These are phyloP conservation scores for Fusarium sp. DNA, from an alignment of 2,329 filamentous ascomycete species.

Conservation along the genomic window DNA sequence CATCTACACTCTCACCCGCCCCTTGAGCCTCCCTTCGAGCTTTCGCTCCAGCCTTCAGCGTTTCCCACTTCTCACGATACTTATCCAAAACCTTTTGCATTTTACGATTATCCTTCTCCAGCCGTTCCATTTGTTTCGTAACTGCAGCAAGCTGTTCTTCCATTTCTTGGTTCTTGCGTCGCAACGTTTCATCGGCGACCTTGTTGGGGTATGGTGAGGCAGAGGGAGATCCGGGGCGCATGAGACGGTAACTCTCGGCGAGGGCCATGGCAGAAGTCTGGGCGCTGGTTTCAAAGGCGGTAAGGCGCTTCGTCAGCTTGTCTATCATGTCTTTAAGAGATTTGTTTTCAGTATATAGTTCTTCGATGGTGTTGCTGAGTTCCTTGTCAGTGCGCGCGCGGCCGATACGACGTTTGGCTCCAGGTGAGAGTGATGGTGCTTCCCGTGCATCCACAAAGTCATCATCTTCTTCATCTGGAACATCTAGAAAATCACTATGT, in stretches of 20 bases:
- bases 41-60: conserved; percentile 72
- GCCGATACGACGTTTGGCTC: conserved; percentile 57
- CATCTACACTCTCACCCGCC: conserved; percentile 53
- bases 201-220: conserved; percentile 48
- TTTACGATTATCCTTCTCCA: conserved; percentile 73
- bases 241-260: conserved; percentile 82
- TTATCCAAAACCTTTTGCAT: conserved; percentile 68
- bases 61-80: conserved; percentile 72
- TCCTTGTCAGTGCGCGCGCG: conserved; percentile 60
- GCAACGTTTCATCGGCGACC: conserved; percentile 55
- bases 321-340: conserved; percentile 88
- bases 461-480: conserved; percentile 75
- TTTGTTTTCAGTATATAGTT: conserved; percentile 89
- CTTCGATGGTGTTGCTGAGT: conserved; percentile 80
- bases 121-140: conserved; percentile 71
- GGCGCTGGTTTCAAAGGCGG: conserved; percentile 91
- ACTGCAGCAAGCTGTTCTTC: conserved; percentile 74
- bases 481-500: conserved; percentile 63
- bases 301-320: conserved; percentile 86
- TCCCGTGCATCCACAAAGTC: conserved; percentile 92
- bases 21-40: conserved; percentile 63
- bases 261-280: conserved; percentile 89
- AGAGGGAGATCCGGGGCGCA: conserved; percentile 68
- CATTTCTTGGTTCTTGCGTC: conserved; percentile 70
- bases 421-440: conserved; percentile 64